Conservation (phyloP, 768 basidiomycete species). For the Naganishia antarctica region DNA sequence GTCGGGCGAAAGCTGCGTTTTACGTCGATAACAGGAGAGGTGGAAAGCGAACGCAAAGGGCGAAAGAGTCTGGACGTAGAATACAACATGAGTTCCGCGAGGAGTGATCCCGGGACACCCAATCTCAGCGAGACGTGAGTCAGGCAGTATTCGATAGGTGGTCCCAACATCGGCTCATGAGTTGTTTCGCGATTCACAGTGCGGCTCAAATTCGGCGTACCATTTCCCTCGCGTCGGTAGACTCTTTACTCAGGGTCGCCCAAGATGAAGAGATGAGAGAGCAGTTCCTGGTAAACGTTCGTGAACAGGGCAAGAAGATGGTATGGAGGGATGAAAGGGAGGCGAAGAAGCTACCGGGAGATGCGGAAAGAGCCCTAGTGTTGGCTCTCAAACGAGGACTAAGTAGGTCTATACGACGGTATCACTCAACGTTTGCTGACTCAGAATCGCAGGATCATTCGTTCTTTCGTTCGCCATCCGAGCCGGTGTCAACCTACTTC, state of each 20-base stretch:
- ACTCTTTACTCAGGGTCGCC: conserved; percentile 34
- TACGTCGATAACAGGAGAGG: conserved; percentile 17
- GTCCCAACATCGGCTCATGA: too few species aligned
- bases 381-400: conserved; percentile 41
- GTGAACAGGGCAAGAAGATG: conserved; percentile 37
- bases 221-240: conserved; percentile 45
- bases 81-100: conserved; percentile 43
- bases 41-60: not conserved
- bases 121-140: conserved; percentile 48
- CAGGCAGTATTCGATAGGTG: too few species aligned
- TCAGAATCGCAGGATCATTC: conserved; percentile 62
- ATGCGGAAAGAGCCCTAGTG: conserved; percentile 45
- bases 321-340: conserved; percentile 45
- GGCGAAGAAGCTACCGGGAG: conserved; percentile 37
- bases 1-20: conserved; percentile 24
- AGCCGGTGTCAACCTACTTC: conserved; percentile 72
- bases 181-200: too few species aligned
- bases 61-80: conserved; percentile 5
- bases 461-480: conserved; percentile 74
- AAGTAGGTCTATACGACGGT: too few species aligned
- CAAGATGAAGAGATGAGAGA: conserved; percentile 33
- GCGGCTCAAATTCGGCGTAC: conserved; percentile 49
- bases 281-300: conserved; percentile 35
- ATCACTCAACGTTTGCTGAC: too few species aligned
- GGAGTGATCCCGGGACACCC: conserved; percentile 54